Conservation (phyloP, 192 early-diverging fungal species). For the Linnemannia schmuckeri region DNA sequence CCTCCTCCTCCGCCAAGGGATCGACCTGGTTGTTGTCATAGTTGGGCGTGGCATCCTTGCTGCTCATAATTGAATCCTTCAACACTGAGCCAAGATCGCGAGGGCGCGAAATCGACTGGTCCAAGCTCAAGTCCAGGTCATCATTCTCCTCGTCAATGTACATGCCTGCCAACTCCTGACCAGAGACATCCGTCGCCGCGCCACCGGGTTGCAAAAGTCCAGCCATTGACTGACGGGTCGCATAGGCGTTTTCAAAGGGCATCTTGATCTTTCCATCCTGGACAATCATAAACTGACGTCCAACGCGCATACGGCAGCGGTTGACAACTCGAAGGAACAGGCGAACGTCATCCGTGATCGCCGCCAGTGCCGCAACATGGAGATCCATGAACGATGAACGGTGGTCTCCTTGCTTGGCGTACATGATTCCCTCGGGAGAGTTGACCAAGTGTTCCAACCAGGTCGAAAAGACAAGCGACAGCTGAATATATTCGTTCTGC, state of each 20-base stretch:
- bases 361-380: conserved; percentile 65
- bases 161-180: conserved; percentile 53
- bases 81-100: conserved; percentile 38
- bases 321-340: conserved; percentile 68
- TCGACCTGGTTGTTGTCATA: conserved; percentile 3
- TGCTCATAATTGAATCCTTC: conserved; percentile 29
- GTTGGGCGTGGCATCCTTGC: not conserved
- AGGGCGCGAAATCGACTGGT: conserved; percentile 51
- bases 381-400: conserved; percentile 69
- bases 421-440: conserved; percentile 64
- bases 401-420: conserved; percentile 69
- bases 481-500: conserved; percentile 70
- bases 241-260: conserved; percentile 43
- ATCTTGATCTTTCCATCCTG: conserved; percentile 57
- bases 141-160: conserved; percentile 54
- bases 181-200: conserved; percentile 45
- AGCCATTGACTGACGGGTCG: conserved; percentile 47
- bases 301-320: conserved; percentile 72
- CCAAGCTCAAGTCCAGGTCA: conserved; percentile 46
- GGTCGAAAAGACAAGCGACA: conserved; percentile 63
- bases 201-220: conserved; percentile 51
- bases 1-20: conserved; percentile 6
- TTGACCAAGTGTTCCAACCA: conserved; percentile 68
- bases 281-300: conserved; percentile 65
- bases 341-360: conserved; percentile 68